These are phyloP conservation scores for Discostella stelligera DNA, from an alignment of 352 stramenopile species.

Conservation along the genomic window DNA sequence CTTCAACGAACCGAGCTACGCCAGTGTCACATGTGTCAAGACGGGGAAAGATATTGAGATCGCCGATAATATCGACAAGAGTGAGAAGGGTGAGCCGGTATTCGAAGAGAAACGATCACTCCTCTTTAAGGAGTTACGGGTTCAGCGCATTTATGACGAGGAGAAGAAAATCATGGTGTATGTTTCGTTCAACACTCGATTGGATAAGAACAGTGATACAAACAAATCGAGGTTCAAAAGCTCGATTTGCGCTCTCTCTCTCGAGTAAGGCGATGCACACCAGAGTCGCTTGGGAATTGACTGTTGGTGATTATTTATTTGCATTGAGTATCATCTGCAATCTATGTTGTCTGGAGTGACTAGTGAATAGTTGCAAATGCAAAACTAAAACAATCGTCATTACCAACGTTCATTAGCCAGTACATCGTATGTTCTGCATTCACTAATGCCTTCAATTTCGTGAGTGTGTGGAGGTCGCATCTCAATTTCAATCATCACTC, in stretches of 20 bases:
- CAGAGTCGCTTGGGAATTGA: background rate
- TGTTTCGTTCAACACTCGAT: conserved; percentile 83
- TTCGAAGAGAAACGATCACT: conserved; percentile 83
- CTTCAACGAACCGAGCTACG: conserved; percentile 82
- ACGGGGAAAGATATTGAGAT: conserved; percentile 69
- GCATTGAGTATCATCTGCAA: background rate
- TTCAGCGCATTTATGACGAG: conserved; percentile 81
- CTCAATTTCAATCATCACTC: too few relatives aligned
- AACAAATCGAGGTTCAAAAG: conserved; percentile 87
- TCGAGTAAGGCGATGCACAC: conserved; percentile 43
- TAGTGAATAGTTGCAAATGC: too few relatives aligned
- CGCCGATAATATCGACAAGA: conserved; percentile 73
- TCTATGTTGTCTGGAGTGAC: background rate
- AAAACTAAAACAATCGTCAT: background rate
- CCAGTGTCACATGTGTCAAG: conserved; percentile 78
- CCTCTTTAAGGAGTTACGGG: conserved; percentile 84
- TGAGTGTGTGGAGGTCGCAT: too few relatives aligned
- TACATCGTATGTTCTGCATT: background rate
- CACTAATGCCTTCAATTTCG: background rate
- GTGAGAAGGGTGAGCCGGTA: conserved; percentile 67
- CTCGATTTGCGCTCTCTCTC: conserved; percentile 81
- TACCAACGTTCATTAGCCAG: background rate
- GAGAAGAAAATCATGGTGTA: conserved; percentile 85
- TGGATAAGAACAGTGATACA: conserved; percentile 83
- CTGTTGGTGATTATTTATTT: background rate